A percentile compares a stretch with the other conserved stretches of the same genome.
phyloP scores from a whole-genome alignment of 257 asterid genomes.

The Vinca minor region DNA sequence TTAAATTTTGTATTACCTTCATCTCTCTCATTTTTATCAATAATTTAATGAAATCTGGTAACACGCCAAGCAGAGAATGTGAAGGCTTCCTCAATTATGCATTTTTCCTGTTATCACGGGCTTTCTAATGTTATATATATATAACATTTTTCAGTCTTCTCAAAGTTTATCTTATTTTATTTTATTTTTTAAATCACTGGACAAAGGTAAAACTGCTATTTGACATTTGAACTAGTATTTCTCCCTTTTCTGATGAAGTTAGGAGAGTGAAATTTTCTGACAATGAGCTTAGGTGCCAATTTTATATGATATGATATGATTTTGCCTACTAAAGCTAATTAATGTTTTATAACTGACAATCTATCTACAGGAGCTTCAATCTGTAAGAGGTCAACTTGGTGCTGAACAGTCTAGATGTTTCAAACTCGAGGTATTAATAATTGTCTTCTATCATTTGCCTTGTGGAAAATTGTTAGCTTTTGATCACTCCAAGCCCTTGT shows the following conservation, averaged over 20 bases:
- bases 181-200: too few species aligned
- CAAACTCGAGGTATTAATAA: slow-evolving; percentile 76
- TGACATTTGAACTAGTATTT: background rate
- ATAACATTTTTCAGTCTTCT: background rate
- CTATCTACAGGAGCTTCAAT: slow-evolving; percentile 88
- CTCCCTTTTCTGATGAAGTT: background rate
- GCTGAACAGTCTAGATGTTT: slow-evolving; percentile 96
- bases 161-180: background rate
- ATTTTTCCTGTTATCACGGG: background rate
- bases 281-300: background rate
- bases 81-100: background rate
- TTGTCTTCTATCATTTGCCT: background rate
- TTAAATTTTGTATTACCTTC: background rate
- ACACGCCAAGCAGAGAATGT: background rate
- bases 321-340: background rate
- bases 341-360: background rate
- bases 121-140: background rate
- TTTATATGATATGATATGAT: background rate
- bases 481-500: background rate
- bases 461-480: background rate
- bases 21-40: background rate
- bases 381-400: slow-evolving; percentile 86
- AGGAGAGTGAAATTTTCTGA: background rate
- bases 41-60: background rate
- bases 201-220: background rate